phyloP scores from a whole-genome alignment of 495 filamentous ascomycete species.

The Aspergillus baeticus region DNA sequence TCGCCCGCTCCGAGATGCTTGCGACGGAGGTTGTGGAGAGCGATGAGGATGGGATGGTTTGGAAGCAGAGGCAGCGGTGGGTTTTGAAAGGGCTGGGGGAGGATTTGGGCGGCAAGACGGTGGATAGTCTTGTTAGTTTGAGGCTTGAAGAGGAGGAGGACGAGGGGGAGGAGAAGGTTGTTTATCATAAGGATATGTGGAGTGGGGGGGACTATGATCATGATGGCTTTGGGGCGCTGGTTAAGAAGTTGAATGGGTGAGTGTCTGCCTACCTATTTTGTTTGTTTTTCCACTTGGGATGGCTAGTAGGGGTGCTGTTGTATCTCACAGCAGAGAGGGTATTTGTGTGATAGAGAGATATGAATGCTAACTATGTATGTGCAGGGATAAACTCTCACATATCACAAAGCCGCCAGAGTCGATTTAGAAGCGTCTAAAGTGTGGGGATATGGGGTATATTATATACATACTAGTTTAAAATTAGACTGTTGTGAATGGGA shows the following conservation, averaged over 20 bases:
- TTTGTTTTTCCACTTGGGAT: background rate
- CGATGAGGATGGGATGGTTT: background rate
- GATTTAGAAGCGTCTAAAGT: no score
- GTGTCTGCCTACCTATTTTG: background rate
- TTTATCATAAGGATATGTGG: conserved; percentile 16
- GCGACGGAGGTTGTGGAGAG: background rate
- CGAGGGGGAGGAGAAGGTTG: conserved; percentile 7
- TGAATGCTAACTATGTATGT: background rate
- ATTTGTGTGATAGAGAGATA: background rate
- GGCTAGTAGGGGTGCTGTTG: no score
- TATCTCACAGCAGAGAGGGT: no score
- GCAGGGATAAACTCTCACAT: conserved; percentile 10
- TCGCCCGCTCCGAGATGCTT: conserved; percentile 4
- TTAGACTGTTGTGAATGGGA: no score
- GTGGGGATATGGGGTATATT: no score
- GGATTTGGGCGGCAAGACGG: background rate
- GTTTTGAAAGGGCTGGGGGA: background rate
- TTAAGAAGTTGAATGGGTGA: conserved; percentile 14
- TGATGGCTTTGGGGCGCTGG: conserved; percentile 1
- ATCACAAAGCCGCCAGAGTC: conserved; percentile 9
- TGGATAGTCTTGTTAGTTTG: conserved; percentile 14
- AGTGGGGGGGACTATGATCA: conserved; percentile 7
- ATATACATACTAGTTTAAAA: no score
- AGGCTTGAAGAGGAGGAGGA: background rate
- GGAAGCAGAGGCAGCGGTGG: conserved; percentile 12